These are phyloP conservation scores for Fusarium pseudograminearum DNA, from an alignment of 2,329 filamentous ascomycete genomes.

Conservation along the genomic window DNA sequence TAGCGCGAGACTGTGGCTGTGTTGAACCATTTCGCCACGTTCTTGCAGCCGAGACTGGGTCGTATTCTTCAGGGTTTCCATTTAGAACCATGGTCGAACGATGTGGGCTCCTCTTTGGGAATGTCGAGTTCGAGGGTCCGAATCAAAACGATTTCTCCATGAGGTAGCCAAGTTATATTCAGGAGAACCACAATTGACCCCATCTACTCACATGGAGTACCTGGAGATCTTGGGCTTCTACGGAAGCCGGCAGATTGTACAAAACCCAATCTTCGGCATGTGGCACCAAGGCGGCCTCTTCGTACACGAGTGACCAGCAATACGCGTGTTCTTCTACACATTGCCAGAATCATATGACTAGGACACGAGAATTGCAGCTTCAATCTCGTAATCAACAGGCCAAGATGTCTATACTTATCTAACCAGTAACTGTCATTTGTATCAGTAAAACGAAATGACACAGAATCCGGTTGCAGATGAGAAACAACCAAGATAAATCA, in stretches of 20 bases:
- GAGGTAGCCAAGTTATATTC: conserved; percentile 37
- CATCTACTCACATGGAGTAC: conserved; percentile 18
- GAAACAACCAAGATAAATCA: neutral
- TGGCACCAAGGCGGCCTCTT: conserved; percentile 22
- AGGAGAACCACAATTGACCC: conserved; percentile 19
- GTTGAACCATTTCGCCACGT: conserved; percentile 46
- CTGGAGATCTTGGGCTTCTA: conserved; percentile 19
- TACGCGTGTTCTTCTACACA: conserved; percentile 17
- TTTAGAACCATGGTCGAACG: conserved; percentile 18
- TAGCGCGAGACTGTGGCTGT: conserved; percentile 41
- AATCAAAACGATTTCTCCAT: conserved; percentile 13
- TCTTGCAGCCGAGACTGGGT: conserved; percentile 34
- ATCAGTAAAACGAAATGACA: neutral
- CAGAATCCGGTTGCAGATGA: neutral
- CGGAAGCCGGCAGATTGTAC: conserved; percentile 13
- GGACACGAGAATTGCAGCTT: conserved; percentile 4
- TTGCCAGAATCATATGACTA: neutral
- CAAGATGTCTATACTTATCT: neutral
- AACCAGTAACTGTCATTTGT: neutral
- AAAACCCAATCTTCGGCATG: conserved; percentile 17
- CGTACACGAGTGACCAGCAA: neutral
- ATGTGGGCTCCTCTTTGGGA: conserved; percentile 15
- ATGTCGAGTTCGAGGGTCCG: conserved; percentile 13
- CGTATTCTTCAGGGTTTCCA: conserved; percentile 24
- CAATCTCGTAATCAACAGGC: conserved; percentile 7